These are phyloP conservation scores for Phytomonas sp. DNA, from an alignment of 208 protist genomes.

Conservation along the genomic window DNA sequence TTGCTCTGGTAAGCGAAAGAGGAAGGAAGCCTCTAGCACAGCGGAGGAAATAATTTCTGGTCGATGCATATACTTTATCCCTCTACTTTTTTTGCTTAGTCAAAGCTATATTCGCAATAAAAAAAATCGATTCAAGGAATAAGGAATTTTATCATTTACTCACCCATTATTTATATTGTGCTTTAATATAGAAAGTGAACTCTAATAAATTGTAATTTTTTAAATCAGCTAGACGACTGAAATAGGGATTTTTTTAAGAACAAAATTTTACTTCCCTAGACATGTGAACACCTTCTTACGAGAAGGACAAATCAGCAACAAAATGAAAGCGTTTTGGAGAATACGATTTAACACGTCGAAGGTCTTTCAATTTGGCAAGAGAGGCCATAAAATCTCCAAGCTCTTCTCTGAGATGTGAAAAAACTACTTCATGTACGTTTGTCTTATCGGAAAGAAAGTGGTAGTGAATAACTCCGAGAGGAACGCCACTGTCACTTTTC, in stretches of 20 bases:
- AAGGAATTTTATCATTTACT: not conserved
- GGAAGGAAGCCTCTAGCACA: not conserved
- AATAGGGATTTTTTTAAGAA: not conserved
- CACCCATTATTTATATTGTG: not conserved
- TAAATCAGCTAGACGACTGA: not conserved
- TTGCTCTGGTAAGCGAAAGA: conserved; percentile 3
- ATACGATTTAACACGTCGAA: conserved; percentile 88
- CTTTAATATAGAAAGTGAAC: not conserved
- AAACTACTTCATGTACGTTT: conserved; percentile 17
- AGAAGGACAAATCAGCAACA: conserved; percentile 58
- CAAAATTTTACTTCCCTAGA: not conserved
- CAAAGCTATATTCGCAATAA: conserved; percentile 2
- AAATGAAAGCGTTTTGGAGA: conserved; percentile 78
- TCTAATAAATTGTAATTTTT: not conserved
- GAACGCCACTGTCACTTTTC: conserved; percentile 8
- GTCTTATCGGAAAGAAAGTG: conserved; percentile 75
- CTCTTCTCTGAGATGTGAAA: conserved; percentile 35
- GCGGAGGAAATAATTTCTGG: not conserved
- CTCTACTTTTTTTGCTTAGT: conserved; percentile 4
- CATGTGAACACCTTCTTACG: not conserved
- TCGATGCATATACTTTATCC: not conserved
- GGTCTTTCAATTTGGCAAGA: conserved; percentile 16
- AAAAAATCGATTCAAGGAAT: conserved; percentile 1
- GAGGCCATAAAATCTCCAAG: conserved; percentile 34
- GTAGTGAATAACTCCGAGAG: conserved; percentile 74